Percentiles rank a stretch among this genome's conserved stretches.
phyloP scores from a whole-genome alignment of 148 eudicot species.

The Limonium bicolor region DNA sequence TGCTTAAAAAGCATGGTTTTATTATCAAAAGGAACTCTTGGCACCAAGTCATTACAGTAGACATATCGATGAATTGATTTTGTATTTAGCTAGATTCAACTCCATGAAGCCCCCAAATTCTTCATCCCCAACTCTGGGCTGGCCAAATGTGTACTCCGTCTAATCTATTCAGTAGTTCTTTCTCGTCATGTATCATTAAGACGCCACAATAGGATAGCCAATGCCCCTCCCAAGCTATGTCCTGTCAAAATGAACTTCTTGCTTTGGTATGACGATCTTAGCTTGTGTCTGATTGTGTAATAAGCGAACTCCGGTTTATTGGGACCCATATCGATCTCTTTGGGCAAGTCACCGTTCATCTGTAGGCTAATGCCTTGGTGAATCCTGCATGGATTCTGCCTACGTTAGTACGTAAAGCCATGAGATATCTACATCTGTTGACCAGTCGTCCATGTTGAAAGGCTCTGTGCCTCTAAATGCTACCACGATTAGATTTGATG shows the following conservation, averaged over 20 bases:
- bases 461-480: slow-evolving; percentile 72
- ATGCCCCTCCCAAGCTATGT: slow-evolving; percentile 74
- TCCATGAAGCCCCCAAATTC: slow-evolving; percentile 57
- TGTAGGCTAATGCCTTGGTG: slow-evolving; percentile 54
- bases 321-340: too few relatives aligned
- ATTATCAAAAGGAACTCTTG: slow-evolving; percentile 63
- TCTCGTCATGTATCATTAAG: slow-evolving; percentile 38
- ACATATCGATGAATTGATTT: slow-evolving; percentile 54
- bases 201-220: slow-evolving; percentile 48
- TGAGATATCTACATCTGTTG: slow-evolving; percentile 52
- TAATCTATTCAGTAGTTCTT: slow-evolving; percentile 28
- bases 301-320: slow-evolving; percentile 23
- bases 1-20: slow-evolving; percentile 40
- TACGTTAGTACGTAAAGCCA: slow-evolving; percentile 39
- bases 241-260: slow-evolving; percentile 48
- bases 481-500: slow-evolving; percentile 28
- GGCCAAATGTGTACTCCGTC: slow-evolving; percentile 77
- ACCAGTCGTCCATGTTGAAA: slow-evolving; percentile 32
- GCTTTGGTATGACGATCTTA: slow-evolving; percentile 13
- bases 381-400: slow-evolving; percentile 66
- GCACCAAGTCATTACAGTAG: slow-evolving; percentile 57
- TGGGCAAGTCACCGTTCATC: slow-evolving; percentile 27
- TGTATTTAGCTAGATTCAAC: slow-evolving; percentile 19
- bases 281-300: slow-evolving; percentile 35
- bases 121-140: slow-evolving; percentile 64